phyloP scores from a whole-genome alignment of 129 eudicot species.

The Artemisia argyi region DNA sequence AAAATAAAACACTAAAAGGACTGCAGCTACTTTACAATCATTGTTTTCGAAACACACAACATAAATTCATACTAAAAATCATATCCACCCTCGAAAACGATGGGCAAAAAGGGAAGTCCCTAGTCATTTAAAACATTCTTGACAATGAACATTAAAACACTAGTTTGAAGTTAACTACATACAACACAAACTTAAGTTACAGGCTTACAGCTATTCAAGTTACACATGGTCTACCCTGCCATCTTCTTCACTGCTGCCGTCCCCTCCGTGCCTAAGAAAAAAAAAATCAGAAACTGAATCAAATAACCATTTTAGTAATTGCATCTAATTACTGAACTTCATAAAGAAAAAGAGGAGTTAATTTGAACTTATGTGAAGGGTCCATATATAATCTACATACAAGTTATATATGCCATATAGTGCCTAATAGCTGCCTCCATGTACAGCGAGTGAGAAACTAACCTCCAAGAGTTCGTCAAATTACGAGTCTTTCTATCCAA shows the following conservation, averaged over 20 bases:
- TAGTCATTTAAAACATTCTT: neutral
- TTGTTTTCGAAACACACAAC: constrained; percentile 15
- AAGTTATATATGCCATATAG: no score
- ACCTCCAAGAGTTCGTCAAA: constrained; percentile 85
- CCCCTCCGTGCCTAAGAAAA: constrained; percentile 76
- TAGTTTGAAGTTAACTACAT: constrained; percentile 29
- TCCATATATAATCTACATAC: no score
- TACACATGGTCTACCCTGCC: constrained; percentile 62
- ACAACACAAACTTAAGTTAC: constrained; percentile 22
- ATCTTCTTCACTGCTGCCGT: constrained; percentile 63
- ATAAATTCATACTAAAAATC: constrained; percentile 1
- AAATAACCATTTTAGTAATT: neutral
- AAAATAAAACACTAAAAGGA: neutral
- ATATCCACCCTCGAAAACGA: constrained; percentile 7
- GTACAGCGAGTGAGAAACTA: constrained; percentile 11
- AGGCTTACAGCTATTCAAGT: constrained; percentile 4
- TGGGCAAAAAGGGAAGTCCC: constrained; percentile 11
- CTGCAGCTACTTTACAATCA: constrained; percentile 19
- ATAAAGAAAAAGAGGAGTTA: neutral
- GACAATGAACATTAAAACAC: constrained; percentile 4
- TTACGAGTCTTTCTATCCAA: constrained; percentile 88
- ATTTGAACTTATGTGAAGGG: neutral
- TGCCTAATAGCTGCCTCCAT: no score
- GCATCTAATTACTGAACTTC: neutral
- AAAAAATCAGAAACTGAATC: neutral